Percentiles rank a stretch among this genome's conserved stretches.
Conservation (phyloP, 441 rosid genomes). For the Gossypium davidsonii region DNA sequence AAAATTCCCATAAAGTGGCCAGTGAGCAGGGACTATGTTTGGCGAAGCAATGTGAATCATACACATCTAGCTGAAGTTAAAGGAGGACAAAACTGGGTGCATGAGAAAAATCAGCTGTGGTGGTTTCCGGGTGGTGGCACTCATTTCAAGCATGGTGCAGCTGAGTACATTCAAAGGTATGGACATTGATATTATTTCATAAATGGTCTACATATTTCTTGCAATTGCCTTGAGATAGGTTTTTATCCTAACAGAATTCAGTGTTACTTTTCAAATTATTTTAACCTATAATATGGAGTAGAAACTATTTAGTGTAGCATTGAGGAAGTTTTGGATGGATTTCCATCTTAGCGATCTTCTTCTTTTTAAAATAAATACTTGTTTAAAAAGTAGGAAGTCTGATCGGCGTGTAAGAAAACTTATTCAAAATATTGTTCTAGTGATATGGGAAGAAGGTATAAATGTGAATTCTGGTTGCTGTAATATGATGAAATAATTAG, state of each 20-base stretch:
- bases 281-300: not conserved
- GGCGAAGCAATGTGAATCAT: constrained; percentile 95
- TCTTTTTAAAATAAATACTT: not conserved
- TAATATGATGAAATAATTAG: not conserved
- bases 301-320: not conserved
- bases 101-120: constrained; percentile 65
- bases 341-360: not conserved
- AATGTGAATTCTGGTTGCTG: not conserved
- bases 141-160: constrained; percentile 92
- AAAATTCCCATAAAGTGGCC: constrained; percentile 88
- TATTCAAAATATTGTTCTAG: not conserved
- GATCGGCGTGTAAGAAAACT: not conserved
- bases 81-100: constrained; percentile 98
- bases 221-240: not conserved
- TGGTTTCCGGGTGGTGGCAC: constrained; percentile 99
- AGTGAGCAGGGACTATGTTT: constrained; percentile 74
- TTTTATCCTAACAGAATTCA: not conserved
- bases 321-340: constrained; percentile 4
- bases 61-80: constrained; percentile 78
- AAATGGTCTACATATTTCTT: not conserved
- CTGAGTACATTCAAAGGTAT: constrained; percentile 86
- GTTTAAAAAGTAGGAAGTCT: not conserved
- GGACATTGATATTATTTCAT: constrained; percentile 7
- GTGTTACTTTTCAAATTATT: not conserved
- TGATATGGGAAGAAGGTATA: not conserved